These are phyloP conservation scores for Phytophthora hybrid DNA, from an alignment of 352 stramenopile genomes.

Conservation along the genomic window DNA sequence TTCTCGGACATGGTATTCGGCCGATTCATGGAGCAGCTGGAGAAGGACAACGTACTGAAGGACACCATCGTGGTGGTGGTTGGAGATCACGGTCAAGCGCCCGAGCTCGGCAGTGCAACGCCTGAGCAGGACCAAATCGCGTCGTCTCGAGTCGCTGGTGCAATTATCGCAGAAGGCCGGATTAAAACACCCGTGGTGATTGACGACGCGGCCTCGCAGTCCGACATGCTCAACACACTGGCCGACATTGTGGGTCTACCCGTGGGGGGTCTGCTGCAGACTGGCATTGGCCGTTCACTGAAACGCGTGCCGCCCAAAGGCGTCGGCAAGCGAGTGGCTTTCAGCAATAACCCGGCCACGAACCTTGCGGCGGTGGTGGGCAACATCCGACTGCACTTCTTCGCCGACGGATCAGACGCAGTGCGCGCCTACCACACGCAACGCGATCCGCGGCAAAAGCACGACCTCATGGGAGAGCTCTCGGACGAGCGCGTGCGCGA, in stretches of 20 bases:
- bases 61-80: slow-evolving; percentile 73
- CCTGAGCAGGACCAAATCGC: slow-evolving; percentile 62
- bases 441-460: slow-evolving; percentile 46
- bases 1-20: slow-evolving; percentile 71
- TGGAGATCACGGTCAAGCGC: slow-evolving; percentile 72
- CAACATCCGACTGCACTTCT: slow-evolving; percentile 66
- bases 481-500: slow-evolving; percentile 35
- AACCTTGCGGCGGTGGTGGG: slow-evolving; percentile 65
- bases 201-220: slow-evolving; percentile 54
- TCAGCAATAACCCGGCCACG: slow-evolving; percentile 64
- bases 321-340: slow-evolving; percentile 43
- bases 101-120: slow-evolving; percentile 53
- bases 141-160: slow-evolving; percentile 52
- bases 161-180: slow-evolving; percentile 66
- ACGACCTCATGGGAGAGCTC: slow-evolving; percentile 59
- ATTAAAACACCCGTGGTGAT: slow-evolving; percentile 52
- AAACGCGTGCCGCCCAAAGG: slow-evolving; percentile 54
- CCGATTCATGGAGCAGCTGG: slow-evolving; percentile 61
- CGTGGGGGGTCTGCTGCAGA: slow-evolving; percentile 60
- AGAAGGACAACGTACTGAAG: slow-evolving; percentile 62
- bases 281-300: slow-evolving; percentile 61
- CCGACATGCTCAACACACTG: slow-evolving; percentile 73
- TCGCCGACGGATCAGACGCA: slow-evolving; percentile 53
- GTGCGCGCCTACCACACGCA: slow-evolving; percentile 61
- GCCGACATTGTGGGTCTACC: slow-evolving; percentile 72